phyloP scores from a whole-genome alignment of 1,284 basidiomycete species.

The Trametes versicolor region DNA sequence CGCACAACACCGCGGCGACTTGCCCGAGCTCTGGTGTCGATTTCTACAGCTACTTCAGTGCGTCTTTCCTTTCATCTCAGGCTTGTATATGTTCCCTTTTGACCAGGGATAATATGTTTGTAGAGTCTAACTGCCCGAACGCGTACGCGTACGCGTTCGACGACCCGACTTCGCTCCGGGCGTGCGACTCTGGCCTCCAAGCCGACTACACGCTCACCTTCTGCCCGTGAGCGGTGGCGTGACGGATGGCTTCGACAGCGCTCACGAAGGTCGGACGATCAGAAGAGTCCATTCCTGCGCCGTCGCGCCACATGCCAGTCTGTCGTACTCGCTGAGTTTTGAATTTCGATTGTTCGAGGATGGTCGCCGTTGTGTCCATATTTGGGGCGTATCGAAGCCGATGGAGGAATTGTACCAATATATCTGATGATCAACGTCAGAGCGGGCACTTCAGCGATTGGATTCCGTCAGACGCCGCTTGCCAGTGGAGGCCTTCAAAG shows the following conservation, averaged over 20 bases:
- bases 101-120: too few species aligned
- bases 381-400: neutral
- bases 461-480: too few species aligned
- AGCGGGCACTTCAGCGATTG: neutral
- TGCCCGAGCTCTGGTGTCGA: conserved; percentile 53
- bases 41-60: conserved; percentile 59
- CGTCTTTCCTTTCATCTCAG: too few species aligned
- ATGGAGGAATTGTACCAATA: neutral
- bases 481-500: too few species aligned
- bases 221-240: conserved; percentile 49
- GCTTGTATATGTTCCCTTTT: too few species aligned
- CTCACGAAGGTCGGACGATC: neutral
- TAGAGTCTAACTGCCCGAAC: conserved; percentile 57
- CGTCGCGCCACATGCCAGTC: too few species aligned
- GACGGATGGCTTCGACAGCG: conserved; percentile 54
- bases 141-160: conserved; percentile 62
- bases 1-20: conserved; percentile 51
- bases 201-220: conserved; percentile 61
- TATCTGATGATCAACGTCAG: neutral
- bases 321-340: too few species aligned
- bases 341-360: too few species aligned
- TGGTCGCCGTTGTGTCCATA: too few species aligned
- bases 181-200: conserved; percentile 46
- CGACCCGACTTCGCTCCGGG: conserved; percentile 58
- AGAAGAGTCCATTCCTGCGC: too few species aligned